Evolutionary conservation across 805 yeast species (phyloP).

Genomic region (Kuraishia piskuri): DNA sequence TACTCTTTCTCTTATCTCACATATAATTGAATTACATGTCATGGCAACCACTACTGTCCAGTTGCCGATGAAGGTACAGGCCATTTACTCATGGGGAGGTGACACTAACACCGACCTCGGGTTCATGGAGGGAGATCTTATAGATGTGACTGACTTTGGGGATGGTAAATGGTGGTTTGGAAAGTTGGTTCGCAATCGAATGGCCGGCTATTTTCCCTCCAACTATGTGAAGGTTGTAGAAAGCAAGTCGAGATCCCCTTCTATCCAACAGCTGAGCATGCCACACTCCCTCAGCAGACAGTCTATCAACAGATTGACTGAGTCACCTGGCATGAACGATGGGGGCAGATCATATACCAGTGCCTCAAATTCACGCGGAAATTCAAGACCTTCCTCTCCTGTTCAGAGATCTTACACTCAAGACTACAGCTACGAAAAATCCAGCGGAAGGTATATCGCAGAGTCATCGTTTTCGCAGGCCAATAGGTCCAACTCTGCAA

Average conservation of each 20-base stretch:
- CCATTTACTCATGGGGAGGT: constrained; percentile 92
- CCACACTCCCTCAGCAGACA: neutral
- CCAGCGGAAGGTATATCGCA: neutral
- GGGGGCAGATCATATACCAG: neutral
- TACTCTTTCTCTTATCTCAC: neutral
- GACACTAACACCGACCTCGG: constrained; percentile 86
- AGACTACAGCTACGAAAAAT: neutral
- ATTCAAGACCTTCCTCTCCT: neutral
- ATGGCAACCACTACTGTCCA: constrained; percentile 1
- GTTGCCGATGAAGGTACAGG: constrained; percentile 27
- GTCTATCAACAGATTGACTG: neutral
- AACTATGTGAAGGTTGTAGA: constrained; percentile 49
- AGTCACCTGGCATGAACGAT: neutral
- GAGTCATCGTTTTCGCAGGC: constrained; percentile 7
- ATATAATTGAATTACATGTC: neutral
- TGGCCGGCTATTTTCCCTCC: constrained; percentile 80
- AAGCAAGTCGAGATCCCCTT: neutral
- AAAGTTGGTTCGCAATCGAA: constrained; percentile 63
- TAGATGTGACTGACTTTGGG: constrained; percentile 67
- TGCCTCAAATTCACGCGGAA: neutral
- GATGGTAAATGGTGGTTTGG: constrained; percentile 96
- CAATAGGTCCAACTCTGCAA: constrained; percentile 6
- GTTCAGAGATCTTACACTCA: neutral
- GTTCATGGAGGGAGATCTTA: constrained; percentile 86
- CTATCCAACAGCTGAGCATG: neutral